phyloP scores from a whole-genome alignment of 345 rosid species.

The Populus pruinosa region DNA sequence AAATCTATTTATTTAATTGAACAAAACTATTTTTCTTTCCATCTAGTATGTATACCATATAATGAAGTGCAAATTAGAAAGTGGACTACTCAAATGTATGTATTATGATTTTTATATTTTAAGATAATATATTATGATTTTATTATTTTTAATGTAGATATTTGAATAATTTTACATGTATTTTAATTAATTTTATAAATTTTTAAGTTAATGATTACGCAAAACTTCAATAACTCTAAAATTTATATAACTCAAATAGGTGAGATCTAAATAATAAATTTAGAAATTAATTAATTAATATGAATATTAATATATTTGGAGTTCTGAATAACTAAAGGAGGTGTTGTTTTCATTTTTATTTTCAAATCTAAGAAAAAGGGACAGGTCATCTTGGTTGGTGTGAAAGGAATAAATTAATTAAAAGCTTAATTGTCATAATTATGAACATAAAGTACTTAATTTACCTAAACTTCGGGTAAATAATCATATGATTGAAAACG shows the following conservation, averaged over 20 bases:
- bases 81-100: neutral
- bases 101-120: no score
- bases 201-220: accelerated
- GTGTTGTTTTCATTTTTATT: neutral
- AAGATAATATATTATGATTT: no score
- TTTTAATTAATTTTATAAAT: accelerated
- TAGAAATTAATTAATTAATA: no score
- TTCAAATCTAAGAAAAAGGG: neutral
- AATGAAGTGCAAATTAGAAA: no score
- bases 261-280: accelerated
- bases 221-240: accelerated
- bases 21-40: no score
- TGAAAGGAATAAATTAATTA: neutral
- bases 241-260: no score
- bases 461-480: neutral
- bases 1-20: no score
- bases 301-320: no score
- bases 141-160: no score
- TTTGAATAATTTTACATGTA: accelerated
- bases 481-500: neutral
- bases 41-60: no score
- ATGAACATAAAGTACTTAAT: neutral
- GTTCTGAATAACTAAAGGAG: no score
- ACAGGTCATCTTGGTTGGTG: neutral
- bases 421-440: neutral